These are phyloP conservation scores for Pseudocercospora pini-densiflorae DNA, from an alignment of 2,329 filamentous ascomycete species.

Conservation along the genomic window DNA sequence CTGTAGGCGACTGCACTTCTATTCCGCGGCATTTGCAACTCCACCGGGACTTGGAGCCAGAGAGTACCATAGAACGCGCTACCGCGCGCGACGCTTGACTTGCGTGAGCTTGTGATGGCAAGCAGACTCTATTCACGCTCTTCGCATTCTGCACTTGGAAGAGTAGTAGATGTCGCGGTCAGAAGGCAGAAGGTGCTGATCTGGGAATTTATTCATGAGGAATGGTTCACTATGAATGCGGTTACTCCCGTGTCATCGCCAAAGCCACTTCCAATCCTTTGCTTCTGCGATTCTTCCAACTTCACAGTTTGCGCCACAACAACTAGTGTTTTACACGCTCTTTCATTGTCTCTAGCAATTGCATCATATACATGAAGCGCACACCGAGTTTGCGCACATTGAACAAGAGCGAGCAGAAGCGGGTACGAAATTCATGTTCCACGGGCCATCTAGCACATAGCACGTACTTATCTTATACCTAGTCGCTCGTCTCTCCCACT, in stretches of 20 bases:
- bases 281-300: background rate
- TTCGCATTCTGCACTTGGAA: background rate
- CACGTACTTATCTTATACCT: constrained; percentile 12
- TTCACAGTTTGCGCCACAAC: constrained; percentile 1
- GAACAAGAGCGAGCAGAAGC: background rate
- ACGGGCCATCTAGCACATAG: constrained; percentile 11
- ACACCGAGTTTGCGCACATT: constrained; percentile 1
- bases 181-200: background rate
- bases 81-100: background rate
- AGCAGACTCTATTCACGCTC: background rate
- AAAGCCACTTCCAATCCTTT: constrained; percentile 9
- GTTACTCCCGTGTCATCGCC: background rate
- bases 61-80: background rate
- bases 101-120: background rate
- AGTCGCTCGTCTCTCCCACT: background rate
- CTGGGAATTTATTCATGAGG: background rate
- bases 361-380: constrained; percentile 4
- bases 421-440: constrained; percentile 15
- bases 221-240: background rate
- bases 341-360: constrained; percentile 2
- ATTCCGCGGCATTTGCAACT: background rate
- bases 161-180: background rate
- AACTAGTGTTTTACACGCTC: background rate
- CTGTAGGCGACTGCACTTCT: background rate
- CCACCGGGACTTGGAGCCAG: background rate